Conservation (phyloP, 2,329 filamentous ascomycete genomes). For the Exserohilum rostratum region DNA sequence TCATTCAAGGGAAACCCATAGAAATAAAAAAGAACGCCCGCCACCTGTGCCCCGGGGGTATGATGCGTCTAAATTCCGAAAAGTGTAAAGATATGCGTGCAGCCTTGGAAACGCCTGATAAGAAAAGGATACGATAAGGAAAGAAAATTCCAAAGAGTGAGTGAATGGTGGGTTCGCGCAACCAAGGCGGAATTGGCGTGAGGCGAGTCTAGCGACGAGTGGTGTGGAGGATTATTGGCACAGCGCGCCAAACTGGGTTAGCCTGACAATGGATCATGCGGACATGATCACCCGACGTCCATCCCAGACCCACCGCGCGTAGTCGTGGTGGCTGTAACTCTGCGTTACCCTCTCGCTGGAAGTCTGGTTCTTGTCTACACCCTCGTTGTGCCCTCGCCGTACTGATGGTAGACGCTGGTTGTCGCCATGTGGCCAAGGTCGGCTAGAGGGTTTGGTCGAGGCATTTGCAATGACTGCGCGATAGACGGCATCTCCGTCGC, state of each 20-base stretch:
- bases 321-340: constrained; percentile 22
- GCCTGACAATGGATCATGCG: constrained; percentile 32
- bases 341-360: constrained; percentile 10
- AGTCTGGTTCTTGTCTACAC: constrained; percentile 33
- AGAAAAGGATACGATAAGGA: constrained; percentile 12
- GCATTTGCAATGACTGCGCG: constrained; percentile 42
- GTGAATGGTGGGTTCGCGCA: constrained; percentile 12
- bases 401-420: constrained; percentile 44
- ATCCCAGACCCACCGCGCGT: constrained; percentile 33
- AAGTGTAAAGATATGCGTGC: too few species aligned
- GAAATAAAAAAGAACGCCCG: constrained; percentile 4
- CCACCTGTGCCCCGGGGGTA: constrained; percentile 42
- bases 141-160: constrained; percentile 7
- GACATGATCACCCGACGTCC: constrained; percentile 42
- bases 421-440: constrained; percentile 38
- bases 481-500: constrained; percentile 33
- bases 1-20: background rate
- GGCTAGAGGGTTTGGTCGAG: constrained; percentile 40
- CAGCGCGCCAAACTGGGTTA: constrained; percentile 31
- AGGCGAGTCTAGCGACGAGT: constrained; percentile 31
- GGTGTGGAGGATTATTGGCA: constrained; percentile 34
- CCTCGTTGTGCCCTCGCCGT: constrained; percentile 47
- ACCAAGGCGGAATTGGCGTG: constrained; percentile 25
- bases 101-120: constrained; percentile 31
- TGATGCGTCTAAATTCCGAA: constrained; percentile 37